Percentiles rank a stretch among this genome's conserved stretches.
These are phyloP conservation scores for Trametes pubescens DNA, from an alignment of 1,284 basidiomycete genomes.

Conservation along the genomic window DNA sequence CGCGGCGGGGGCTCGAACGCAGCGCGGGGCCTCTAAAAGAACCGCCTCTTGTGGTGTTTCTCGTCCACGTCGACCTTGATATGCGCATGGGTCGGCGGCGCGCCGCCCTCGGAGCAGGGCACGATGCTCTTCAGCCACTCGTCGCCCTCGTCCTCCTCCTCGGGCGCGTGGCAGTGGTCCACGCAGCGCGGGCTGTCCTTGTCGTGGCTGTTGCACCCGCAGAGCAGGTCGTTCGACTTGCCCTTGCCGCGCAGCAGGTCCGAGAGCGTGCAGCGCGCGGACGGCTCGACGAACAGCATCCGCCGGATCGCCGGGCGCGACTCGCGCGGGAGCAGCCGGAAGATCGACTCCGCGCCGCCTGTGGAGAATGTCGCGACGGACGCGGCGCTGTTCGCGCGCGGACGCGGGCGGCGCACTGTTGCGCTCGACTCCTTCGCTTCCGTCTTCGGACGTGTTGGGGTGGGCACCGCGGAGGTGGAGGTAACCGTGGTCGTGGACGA, in stretches of 20 bases:
- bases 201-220: constrained; percentile 67
- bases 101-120: constrained; percentile 68
- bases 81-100: constrained; percentile 65
- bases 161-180: constrained; percentile 68
- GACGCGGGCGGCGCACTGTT: constrained; percentile 45
- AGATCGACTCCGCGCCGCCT: constrained; percentile 95
- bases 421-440: constrained; percentile 29
- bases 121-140: constrained; percentile 80
- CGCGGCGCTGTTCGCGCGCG: constrained; percentile 65
- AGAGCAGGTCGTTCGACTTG: constrained; percentile 78
- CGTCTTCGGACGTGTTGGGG: constrained; percentile 27
- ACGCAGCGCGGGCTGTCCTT: constrained; percentile 55
- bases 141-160: constrained; percentile 79
- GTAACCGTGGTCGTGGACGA: constrained; percentile 14
- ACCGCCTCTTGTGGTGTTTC: constrained; percentile 73
- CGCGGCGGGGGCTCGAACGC: constrained; percentile 20
- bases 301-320: constrained; percentile 88
- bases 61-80: constrained; percentile 77
- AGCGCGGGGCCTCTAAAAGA: constrained; percentile 57
- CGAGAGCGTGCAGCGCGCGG: constrained; percentile 91
- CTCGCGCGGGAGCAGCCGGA: constrained; percentile 95
- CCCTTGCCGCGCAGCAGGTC: constrained; percentile 88
- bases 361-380: constrained; percentile 81
- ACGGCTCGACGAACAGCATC: constrained; percentile 94
- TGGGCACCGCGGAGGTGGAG: constrained; percentile 23